phyloP scores from a whole-genome alignment of 495 filamentous ascomycete species.

The Aspergillus asperescens region DNA sequence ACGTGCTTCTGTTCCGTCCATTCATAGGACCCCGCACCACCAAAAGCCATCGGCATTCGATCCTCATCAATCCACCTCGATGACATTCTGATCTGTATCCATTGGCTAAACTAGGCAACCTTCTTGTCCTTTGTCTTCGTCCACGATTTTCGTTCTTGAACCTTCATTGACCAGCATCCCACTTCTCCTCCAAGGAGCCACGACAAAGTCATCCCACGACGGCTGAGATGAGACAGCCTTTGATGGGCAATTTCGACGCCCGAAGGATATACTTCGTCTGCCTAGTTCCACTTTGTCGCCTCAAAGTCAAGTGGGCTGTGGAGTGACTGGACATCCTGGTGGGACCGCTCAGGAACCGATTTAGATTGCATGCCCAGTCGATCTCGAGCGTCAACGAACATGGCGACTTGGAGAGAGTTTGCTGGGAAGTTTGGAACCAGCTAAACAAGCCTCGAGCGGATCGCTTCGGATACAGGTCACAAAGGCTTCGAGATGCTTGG shows the following conservation, averaged over 20 bases:
- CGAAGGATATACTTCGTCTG: not conserved
- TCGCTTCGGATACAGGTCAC: not conserved
- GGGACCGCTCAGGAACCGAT: not conserved
- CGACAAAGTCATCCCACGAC: not conserved
- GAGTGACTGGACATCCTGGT: too few species aligned
- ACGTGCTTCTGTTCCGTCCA: slow-evolving; percentile 8
- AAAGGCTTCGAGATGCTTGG: slow-evolving; percentile 1
- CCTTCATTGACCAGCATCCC: too few species aligned
- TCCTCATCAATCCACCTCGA: not conserved
- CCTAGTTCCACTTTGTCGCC: not conserved
- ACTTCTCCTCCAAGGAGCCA: too few species aligned
- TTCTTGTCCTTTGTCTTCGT: too few species aligned
- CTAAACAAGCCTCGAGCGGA: not conserved
- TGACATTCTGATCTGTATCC: too few species aligned
- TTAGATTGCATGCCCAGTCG: slow-evolving; percentile 2
- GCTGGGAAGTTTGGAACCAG: not conserved
- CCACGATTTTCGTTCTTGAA: too few species aligned
- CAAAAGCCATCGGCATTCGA: not conserved
- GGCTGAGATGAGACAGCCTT: not conserved
- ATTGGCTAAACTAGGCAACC: too few species aligned
- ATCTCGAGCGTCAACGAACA: not conserved
- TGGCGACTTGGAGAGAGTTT: not conserved
- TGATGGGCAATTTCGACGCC: not conserved
- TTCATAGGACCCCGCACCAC: slow-evolving; percentile 5
- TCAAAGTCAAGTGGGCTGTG: too few species aligned